Evolutionary conservation across 1,284 basidiomycete genomes (phyloP).

Genomic region (Anthracocystis setariae): DNA sequence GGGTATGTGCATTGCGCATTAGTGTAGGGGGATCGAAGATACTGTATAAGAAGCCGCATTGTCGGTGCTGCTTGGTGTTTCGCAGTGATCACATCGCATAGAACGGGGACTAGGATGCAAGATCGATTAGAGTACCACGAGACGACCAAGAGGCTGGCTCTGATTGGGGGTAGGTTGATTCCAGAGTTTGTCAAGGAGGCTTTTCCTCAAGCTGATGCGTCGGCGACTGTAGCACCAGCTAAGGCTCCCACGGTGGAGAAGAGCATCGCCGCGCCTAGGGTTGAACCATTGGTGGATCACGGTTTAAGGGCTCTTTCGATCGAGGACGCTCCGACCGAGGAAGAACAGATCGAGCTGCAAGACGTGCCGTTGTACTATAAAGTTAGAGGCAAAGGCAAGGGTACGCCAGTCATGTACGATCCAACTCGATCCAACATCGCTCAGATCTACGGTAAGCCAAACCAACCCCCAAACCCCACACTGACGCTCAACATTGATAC

Average conservation of each 20-base stretch:
- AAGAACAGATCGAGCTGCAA: too few species aligned
- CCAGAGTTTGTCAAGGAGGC: neutral
- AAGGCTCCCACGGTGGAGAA: neutral
- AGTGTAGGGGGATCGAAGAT: too few species aligned
- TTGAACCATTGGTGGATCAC: too few species aligned
- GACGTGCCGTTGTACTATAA: slow-evolving; percentile 34
- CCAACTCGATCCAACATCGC: neutral
- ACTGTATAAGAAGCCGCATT: neutral
- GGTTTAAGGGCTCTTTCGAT: too few species aligned
- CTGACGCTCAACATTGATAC: slow-evolving; percentile 11
- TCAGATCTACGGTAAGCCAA: slow-evolving; percentile 34
- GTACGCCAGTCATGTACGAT: slow-evolving; percentile 20
- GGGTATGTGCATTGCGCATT: too few species aligned
- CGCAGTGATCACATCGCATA: too few species aligned
- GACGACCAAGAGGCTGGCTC: neutral
- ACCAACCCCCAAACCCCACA: slow-evolving; percentile 2
- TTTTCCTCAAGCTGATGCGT: neutral
- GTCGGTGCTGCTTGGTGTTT: too few species aligned
- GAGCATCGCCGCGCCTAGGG: too few species aligned
- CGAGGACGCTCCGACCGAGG: too few species aligned
- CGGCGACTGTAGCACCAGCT: neutral
- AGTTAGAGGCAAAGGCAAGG: slow-evolving; percentile 30
- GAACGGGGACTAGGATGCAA: too few species aligned
- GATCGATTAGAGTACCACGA: too few species aligned
- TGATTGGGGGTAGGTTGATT: neutral